A percentile compares a stretch with the other conserved stretches of the same genome.
These are phyloP conservation scores for Beta vulgaris DNA, from an alignment of 148 eudicot species.

Conservation along the genomic window DNA sequence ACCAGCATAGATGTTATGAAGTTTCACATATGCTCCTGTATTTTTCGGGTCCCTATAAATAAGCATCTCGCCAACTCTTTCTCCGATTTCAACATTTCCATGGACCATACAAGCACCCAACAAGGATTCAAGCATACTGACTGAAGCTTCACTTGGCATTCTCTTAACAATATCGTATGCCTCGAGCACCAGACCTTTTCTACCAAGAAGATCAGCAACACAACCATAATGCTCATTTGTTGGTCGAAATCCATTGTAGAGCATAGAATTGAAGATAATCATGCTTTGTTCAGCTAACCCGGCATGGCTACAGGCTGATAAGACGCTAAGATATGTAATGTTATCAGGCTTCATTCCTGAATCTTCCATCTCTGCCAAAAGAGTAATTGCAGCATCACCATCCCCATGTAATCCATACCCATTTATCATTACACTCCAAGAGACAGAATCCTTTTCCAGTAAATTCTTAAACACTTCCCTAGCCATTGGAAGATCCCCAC, in stretches of 20 bases:
- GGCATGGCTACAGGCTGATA: slow-evolving; percentile 69
- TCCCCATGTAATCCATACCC: slow-evolving; percentile 55
- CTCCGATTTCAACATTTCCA: slow-evolving; percentile 53
- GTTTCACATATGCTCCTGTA: slow-evolving; percentile 39
- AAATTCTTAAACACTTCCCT: slow-evolving; percentile 44
- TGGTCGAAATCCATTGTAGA: slow-evolving; percentile 35
- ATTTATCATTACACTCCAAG: slow-evolving; percentile 63
- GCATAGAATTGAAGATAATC: slow-evolving; percentile 42
- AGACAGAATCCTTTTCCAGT: slow-evolving; percentile 40
- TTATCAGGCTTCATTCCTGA: slow-evolving; percentile 39
- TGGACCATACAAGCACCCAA: slow-evolving; percentile 56
- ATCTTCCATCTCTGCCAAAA: slow-evolving; percentile 43
- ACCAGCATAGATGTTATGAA: slow-evolving; percentile 60
- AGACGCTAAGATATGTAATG: slow-evolving; percentile 44
- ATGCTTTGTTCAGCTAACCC: slow-evolving; percentile 46
- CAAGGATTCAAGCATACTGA: slow-evolving; percentile 41
- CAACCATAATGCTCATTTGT: slow-evolving; percentile 51
- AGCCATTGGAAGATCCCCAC: slow-evolving; percentile 45
- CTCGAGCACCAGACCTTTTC: slow-evolving; percentile 53
- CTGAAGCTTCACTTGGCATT: slow-evolving; percentile 32
- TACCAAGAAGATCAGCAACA: slow-evolving; percentile 55
- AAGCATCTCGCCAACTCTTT: slow-evolving; percentile 39
- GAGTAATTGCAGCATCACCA: slow-evolving; percentile 39
- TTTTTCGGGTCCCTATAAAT: slow-evolving; percentile 38
- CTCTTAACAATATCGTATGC: slow-evolving; percentile 45